Evolutionary conservation across 176 grass and related monocot genomes (phyloP).

Genomic region (Musa acuminata): DNA sequence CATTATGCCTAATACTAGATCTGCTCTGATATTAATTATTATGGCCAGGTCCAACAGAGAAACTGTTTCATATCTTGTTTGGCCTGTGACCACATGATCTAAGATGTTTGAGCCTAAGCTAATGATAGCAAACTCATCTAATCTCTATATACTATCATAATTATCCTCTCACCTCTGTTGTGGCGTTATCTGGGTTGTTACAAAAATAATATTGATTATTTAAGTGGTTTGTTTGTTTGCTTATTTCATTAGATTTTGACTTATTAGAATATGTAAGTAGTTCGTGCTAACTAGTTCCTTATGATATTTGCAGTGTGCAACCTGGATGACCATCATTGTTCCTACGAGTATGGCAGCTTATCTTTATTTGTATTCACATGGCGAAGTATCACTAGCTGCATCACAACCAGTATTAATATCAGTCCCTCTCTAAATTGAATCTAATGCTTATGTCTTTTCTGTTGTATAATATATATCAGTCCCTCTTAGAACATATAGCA

Average conservation of each 20-base stretch:
- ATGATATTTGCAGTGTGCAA: slow-evolving; percentile 65
- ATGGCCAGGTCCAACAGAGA: too few species aligned
- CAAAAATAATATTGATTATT: neutral
- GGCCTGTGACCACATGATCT: too few species aligned
- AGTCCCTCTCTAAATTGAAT: slow-evolving; percentile 6
- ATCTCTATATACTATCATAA: too few species aligned
- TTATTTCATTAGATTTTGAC: neutral
- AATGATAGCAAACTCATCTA: too few species aligned
- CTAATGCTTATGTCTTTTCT: neutral
- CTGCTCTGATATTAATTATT: too few species aligned
- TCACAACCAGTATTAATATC: slow-evolving; percentile 94
- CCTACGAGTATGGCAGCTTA: slow-evolving; percentile 99
- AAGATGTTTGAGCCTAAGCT: too few species aligned
- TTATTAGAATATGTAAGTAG: neutral
- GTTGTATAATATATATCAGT: neutral
- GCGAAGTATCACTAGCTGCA: slow-evolving; percentile 86
- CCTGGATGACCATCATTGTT: slow-evolving; percentile 85
- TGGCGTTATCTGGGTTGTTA: too few species aligned
- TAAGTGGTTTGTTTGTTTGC: neutral
- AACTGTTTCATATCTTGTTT: too few species aligned
- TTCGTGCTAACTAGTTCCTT: slow-evolving; percentile 21
- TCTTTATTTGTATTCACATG: slow-evolving; percentile 89
- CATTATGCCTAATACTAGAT: too few species aligned
- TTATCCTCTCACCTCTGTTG: too few species aligned
- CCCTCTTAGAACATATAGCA: neutral